Percentiles rank a stretch among this genome's conserved stretches.
phyloP scores from a whole-genome alignment of 345 rosid genomes.

The Syzygium aqueum region DNA sequence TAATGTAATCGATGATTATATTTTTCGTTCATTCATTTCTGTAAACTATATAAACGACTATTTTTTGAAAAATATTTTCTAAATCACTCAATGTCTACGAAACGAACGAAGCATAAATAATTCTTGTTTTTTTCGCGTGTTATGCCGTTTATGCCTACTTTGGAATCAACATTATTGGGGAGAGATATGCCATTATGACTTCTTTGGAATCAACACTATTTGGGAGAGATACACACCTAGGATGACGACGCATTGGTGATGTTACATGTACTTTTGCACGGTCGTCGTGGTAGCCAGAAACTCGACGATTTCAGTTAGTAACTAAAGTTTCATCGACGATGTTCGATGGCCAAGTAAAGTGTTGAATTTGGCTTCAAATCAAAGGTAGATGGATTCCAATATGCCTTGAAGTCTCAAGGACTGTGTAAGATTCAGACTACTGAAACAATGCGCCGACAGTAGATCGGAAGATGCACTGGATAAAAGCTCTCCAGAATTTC shows the following conservation, averaged over 20 bases:
- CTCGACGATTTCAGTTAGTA: neutral
- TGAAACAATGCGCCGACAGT: rapidly evolving
- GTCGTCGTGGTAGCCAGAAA: rapidly evolving
- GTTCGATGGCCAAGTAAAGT: neutral
- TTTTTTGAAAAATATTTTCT: no score
- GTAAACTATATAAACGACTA: no score
- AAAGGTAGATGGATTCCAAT: neutral
- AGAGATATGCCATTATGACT: neutral
- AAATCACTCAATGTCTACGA: no score
- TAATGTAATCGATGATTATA: no score
- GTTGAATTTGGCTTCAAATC: neutral
- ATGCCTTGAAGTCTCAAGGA: neutral
- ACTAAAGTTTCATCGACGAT: neutral
- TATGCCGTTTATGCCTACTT: neutral
- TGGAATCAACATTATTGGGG: neutral
- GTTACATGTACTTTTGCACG: neutral
- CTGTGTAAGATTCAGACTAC: neutral
- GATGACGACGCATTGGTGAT: neutral
- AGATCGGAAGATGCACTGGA: neutral
- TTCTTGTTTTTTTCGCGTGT: no score
- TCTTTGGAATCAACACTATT: neutral
- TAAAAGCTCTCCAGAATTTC: neutral
- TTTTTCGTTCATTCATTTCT: no score
- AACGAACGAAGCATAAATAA: no score
- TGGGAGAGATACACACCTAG: neutral